Evolutionary conservation across 139 green algal species (phyloP), one percentile per base, ranked within the genome.

Genomic region (Micractinium conductrix): DNA sequence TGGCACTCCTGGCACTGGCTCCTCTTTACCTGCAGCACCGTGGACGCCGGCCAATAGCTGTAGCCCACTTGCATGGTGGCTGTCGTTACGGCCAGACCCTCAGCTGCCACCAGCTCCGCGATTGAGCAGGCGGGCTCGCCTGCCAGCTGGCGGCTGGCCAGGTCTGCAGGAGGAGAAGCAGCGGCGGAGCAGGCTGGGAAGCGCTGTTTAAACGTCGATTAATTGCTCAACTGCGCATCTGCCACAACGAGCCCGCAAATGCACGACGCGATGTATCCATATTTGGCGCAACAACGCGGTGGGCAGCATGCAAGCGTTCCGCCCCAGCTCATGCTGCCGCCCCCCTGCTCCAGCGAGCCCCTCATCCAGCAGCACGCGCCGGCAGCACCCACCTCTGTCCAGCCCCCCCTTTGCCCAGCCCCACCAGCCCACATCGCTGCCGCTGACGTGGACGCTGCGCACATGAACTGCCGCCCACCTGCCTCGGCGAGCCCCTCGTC

Each of bases 41-140:
- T 38, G n/a, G 43, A n/a, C 35, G 85, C 83, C 17, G 86, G 73
- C 53, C 92, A 91, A 80, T 95, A 91, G 0, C 74, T 65, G 83
- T 97, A 97, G 42, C 91, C 92, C 28, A 97, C 79, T 19, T 43
- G 3, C 55, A 96, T 58, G 8, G 85, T 48, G 70, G 91, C 22
- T 5, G 90, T 69, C 63, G 62, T 28, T 58, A 84, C 58, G 16
- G 21, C 19, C 60, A 88, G 73, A 6, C 80, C 45, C 42, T 86
- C 80, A 14, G 33, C 70, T 19, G 35, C n/a, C 14, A 85, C 9
- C 8, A 78, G 24, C 22, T 78, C 67, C 12, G 33, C 48, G 45
- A 85, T 16, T 21, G 62, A 75, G 12, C 45, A 7, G 10, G 40
- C 6, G 30, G 30, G 24, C 30, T 38, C 42, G 38, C 62, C 40